These are phyloP conservation scores for Nepenthes gracilis DNA, from an alignment of 148 eudicot species.

Conservation along the genomic window DNA sequence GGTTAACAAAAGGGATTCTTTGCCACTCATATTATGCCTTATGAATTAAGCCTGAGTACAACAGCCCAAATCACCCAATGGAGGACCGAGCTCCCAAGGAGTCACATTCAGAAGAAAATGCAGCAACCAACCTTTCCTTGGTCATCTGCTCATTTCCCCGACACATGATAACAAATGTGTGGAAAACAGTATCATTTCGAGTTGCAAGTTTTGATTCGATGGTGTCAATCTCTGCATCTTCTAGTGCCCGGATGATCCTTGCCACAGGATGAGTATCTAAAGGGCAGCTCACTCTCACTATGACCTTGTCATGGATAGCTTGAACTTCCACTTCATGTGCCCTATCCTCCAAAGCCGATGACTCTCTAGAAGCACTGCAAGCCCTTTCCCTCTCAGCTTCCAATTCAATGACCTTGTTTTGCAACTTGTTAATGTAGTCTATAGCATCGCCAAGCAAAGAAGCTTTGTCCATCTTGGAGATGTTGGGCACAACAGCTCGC, in stretches of 20 bases:
- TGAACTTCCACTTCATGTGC: constrained; percentile 27
- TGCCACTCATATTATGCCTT: constrained; percentile 6
- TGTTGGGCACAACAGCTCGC: constrained; percentile 46
- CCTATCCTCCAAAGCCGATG: constrained; percentile 15
- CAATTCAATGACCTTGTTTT: constrained; percentile 43
- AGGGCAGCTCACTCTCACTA: constrained; percentile 38
- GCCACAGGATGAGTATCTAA: constrained; percentile 44
- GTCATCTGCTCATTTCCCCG: constrained; percentile 41
- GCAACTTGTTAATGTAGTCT: constrained; percentile 39
- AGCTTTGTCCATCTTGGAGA: constrained; percentile 59
- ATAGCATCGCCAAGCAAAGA: constrained; percentile 54
- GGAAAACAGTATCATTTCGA: constrained; percentile 36
- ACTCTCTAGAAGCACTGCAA: constrained; percentile 11
- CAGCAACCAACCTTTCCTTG: constrained; percentile 43
- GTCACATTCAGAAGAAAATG: constrained; percentile 24
- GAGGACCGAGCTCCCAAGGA: constrained; percentile 14
- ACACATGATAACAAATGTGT: constrained; percentile 49
- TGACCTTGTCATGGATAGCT: constrained; percentile 23
- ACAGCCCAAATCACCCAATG: constrained; percentile 1
- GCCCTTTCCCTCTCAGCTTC: constrained; percentile 28
- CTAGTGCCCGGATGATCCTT: constrained; percentile 32
- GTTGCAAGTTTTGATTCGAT: constrained; percentile 35
- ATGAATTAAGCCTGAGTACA: constrained; percentile 1
- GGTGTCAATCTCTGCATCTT: constrained; percentile 25
- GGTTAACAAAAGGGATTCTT: constrained; percentile 8